Base-by-base conservation (phyloP, 1,284 basidiomycete species). In the Termitomyces sp. region DNA sequence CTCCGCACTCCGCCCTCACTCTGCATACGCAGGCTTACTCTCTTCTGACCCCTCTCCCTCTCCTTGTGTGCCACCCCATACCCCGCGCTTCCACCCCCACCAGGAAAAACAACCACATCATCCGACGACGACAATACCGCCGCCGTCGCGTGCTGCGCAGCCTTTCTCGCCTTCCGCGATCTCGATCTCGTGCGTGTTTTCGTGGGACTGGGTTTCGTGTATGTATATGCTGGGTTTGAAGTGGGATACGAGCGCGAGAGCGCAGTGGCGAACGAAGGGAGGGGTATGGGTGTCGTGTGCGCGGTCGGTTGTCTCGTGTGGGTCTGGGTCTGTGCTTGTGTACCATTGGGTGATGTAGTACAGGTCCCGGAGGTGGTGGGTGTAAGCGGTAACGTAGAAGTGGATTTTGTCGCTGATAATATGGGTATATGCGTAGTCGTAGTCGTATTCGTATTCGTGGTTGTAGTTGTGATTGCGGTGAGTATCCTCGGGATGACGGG, bases 181-280 rank as follows among this genome's bases (percentile, higher is more conserved):
- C 49, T 35, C 13, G 49, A 50, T 10, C 49, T 30, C 2, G 49
- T 35, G 31, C 47, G 47, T 6, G 47, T 41, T 18, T 41, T 39
- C 4, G 39, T 18, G 10, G 24, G 18, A 11, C 38, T 50, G 1
- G 28, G 28, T 30, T 30, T 30, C 28, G 28, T 30, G 9, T 6
- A 21, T 13, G 16, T n/a, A 16, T 7, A 6, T n/a, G 39, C 10
- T 31, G 3, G 14, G 3, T 48, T 39, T 13, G n/a, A 14, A 5
- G 24, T 34, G 19, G 31, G 5, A 35, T 40, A 10, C 5, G 47
- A 18, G 0, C 46, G 39, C n/a, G 35, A 42, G 9, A 50, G 50
- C 28, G 58, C 60, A 13, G 60, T 60, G 9, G 60, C 58, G 34
- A 60, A 61, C 3, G 60, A 59, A 16, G 60, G 60, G 26, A 62